phyloP scores from a whole-genome alignment of 352 stramenopile species.

The Phytopythium sindhum region DNA sequence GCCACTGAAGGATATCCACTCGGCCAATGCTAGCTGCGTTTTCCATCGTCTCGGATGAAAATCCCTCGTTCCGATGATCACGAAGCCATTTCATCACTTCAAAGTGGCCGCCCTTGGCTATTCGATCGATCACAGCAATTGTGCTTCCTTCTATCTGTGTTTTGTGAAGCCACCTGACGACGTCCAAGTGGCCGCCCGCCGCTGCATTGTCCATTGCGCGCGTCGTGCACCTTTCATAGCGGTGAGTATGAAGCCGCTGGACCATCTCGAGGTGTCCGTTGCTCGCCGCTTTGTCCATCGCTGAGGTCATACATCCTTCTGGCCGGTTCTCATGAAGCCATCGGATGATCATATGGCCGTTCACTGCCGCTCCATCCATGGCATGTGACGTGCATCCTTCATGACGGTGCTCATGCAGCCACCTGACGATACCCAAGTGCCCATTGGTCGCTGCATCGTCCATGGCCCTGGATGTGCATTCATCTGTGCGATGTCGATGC shows the following conservation, averaged over 20 bases:
- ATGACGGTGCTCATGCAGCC: too few relatives aligned
- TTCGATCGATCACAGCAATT: too few relatives aligned
- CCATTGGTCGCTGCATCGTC: too few relatives aligned
- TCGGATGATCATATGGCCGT: background rate
- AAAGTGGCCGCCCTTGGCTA: background rate
- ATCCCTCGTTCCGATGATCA: background rate
- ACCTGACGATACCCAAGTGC: too few relatives aligned
- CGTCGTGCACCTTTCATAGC: background rate
- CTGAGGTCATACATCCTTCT: background rate
- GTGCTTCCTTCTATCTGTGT: too few relatives aligned
- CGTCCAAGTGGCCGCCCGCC: background rate
- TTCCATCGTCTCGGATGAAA: background rate
- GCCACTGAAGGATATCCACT: too few relatives aligned
- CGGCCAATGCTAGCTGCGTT: background rate
- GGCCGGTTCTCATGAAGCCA: background rate
- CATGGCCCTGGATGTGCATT: background rate
- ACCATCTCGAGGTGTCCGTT: too few relatives aligned
- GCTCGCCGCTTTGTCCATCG: background rate
- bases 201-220: background rate
- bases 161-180: background rate
- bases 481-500: background rate
- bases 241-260: too few relatives aligned
- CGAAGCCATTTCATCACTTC: background rate
- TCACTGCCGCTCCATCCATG: background rate
- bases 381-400: too few relatives aligned